phyloP scores from a whole-genome alignment of 1,139 yeast species.

The Saccharomycopsis phalli region DNA sequence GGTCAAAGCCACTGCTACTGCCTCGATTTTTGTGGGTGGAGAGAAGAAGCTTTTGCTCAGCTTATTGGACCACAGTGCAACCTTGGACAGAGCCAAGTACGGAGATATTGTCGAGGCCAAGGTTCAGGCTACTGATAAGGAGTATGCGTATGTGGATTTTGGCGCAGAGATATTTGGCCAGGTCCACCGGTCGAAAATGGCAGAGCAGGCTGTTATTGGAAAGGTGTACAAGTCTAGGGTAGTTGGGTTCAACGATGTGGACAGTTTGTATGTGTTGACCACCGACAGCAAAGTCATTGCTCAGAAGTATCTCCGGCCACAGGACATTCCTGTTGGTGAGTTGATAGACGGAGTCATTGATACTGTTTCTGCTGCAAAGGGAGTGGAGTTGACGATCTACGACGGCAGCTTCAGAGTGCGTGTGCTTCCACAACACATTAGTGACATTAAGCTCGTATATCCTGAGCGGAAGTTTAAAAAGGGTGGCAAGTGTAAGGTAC shows the following conservation, averaged over 20 bases:
- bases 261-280: constrained; percentile 58
- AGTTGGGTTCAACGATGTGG: constrained; percentile 57
- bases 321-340: constrained; percentile 74
- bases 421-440: constrained; percentile 69
- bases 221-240: constrained; percentile 72
- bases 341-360: constrained; percentile 51
- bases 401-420: constrained; percentile 58
- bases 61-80: constrained; percentile 31
- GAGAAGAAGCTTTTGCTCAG: constrained; percentile 58
- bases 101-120: too few relatives aligned
- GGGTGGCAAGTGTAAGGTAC: constrained; percentile 71
- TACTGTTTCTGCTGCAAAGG: constrained; percentile 58
- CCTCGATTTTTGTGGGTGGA: constrained; percentile 47
- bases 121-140: constrained; percentile 49
- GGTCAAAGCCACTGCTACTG: constrained; percentile 63
- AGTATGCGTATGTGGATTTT: constrained; percentile 48
- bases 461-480: constrained; percentile 89
- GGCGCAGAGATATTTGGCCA: constrained; percentile 54
- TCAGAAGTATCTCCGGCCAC: constrained; percentile 53
- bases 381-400: constrained; percentile 57
- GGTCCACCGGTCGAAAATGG: constrained; percentile 63
- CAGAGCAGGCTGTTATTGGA: constrained; percentile 44
- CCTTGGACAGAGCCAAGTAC: constrained; percentile 50
- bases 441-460: constrained; percentile 74
- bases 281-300: constrained; percentile 57